Evolutionary conservation across 805 yeast genomes (phyloP).

Genomic region (Spathaspora hagerdaliae): DNA sequence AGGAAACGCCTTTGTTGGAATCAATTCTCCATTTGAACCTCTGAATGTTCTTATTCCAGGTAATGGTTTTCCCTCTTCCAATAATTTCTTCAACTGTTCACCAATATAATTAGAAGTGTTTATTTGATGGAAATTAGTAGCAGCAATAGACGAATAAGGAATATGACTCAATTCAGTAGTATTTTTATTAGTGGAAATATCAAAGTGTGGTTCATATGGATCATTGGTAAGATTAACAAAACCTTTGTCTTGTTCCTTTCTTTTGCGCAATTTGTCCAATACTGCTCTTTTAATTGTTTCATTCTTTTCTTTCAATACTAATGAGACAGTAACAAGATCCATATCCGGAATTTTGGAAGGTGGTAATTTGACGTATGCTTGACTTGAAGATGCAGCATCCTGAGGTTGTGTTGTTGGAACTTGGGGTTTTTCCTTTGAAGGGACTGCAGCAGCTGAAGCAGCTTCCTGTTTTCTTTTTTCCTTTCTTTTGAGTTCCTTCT

Average conservation of each 20-base stretch:
- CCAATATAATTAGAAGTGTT: conserved; percentile 53
- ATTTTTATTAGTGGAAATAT: conserved; percentile 49
- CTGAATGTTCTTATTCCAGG: conserved; percentile 44
- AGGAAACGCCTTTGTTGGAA: conserved; percentile 46
- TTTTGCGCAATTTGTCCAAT: conserved; percentile 70
- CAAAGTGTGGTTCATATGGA: conserved; percentile 76
- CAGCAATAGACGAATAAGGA: conserved; percentile 73
- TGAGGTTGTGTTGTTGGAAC: conserved; percentile 6
- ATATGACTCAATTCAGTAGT: conserved; percentile 55
- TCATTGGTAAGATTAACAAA: conserved; percentile 86
- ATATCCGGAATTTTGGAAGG: conserved; percentile 91
- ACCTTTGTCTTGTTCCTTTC: conserved; percentile 66
- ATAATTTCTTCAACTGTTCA: conserved; percentile 35
- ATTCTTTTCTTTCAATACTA: conserved; percentile 69
- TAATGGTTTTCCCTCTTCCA: conserved; percentile 45
- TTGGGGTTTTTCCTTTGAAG: conserved; percentile 9
- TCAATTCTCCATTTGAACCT: conserved; percentile 48
- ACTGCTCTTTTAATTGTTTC: conserved; percentile 80
- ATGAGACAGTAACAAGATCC: conserved; percentile 79
- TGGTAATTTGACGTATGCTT: conserved; percentile 83
- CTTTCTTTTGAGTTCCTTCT: conserved; percentile 13
- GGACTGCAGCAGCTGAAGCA: conserved; percentile 6
- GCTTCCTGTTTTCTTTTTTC: conserved; percentile 15
- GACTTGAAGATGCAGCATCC: conserved; percentile 35
- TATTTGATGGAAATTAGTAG: conserved; percentile 63